These are phyloP conservation scores for Populus hybrid DNA, from an alignment of 441 rosid genomes.

Conservation along the genomic window DNA sequence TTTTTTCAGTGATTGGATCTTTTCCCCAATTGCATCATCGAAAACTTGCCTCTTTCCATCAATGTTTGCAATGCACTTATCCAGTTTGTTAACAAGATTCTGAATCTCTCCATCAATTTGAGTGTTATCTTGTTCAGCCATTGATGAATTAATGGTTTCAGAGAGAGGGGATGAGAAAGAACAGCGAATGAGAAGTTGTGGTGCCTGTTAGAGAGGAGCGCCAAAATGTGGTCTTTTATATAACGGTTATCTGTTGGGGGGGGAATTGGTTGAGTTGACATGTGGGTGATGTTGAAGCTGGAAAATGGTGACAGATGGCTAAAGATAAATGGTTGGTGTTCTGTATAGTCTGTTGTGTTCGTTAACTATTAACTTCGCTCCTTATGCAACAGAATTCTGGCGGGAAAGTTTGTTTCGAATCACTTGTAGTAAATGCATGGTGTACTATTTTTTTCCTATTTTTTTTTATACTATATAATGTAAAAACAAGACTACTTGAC, in stretches of 20 bases:
- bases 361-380: background rate
- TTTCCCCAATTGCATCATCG: background rate
- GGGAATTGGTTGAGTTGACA: background rate
- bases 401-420: background rate
- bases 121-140: background rate
- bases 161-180: background rate
- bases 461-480: too few relatives aligned
- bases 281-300: background rate
- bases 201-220: background rate
- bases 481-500: background rate
- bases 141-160: background rate
- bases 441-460: too few relatives aligned
- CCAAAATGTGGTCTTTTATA: background rate
- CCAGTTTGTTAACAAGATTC: background rate
- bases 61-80: background rate
- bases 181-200: background rate
- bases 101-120: background rate
- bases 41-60: background rate
- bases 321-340: background rate
- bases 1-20: background rate
- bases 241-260: background rate
- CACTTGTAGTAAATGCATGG: too few relatives aligned
- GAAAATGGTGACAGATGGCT: background rate
- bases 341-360: background rate
- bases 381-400: background rate